Base-by-base conservation (phyloP, 2,329 filamentous ascomycete genomes). In the Trichoderma arundinaceum region DNA sequence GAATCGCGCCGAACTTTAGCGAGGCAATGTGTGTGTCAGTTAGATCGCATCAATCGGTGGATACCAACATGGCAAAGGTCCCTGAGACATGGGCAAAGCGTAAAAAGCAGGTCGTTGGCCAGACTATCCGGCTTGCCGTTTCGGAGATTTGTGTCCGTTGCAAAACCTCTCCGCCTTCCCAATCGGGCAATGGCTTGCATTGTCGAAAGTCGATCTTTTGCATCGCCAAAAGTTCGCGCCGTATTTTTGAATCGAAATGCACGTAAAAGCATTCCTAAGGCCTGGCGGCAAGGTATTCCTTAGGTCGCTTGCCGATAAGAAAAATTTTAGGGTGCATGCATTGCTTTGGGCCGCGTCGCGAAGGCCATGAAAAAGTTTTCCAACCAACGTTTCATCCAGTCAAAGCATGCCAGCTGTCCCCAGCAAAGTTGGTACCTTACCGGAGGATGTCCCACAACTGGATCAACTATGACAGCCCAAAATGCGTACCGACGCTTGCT, bases 261-360 rank as follows among this genome's bases (percentile, higher is more conserved):
- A 32, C 39, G n/a, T 12, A 13, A 28, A n/a, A 19, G 4, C 7
- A 44, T 52, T 39, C 22, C 38, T 19, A 35, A n/a, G 17, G 58
- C 35, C 46, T 28, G 28, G 58, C 38, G 28, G 52, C 12, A 44
- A 19, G 28, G 38, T 38, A 17, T 19, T 39, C 17, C 56, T 28
- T 33, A 38, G 43, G 43, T 15, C 8, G 13, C 22, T 15, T 19
- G 46, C 48, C 46, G 17, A 61, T 9, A 7, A 35, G 15, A 48
- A 22, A 56, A 63, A 9, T 65, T 64, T 49, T 46, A 41, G 28
- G 35, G 49, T 38, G 32, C 44, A 59, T 59, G 53, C 49, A 22
- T 64, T 19, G 53, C 57, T 38, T 65, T 60, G 53, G 65, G 61
- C 32, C 49, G 54, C n/a, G 43, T 64, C 61, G 54, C 32, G 33